A percentile compares a stretch with the other conserved stretches of the same genome.
Conservation (phyloP, 805 yeast species). For the Ogataea chonburiensis region DNA sequence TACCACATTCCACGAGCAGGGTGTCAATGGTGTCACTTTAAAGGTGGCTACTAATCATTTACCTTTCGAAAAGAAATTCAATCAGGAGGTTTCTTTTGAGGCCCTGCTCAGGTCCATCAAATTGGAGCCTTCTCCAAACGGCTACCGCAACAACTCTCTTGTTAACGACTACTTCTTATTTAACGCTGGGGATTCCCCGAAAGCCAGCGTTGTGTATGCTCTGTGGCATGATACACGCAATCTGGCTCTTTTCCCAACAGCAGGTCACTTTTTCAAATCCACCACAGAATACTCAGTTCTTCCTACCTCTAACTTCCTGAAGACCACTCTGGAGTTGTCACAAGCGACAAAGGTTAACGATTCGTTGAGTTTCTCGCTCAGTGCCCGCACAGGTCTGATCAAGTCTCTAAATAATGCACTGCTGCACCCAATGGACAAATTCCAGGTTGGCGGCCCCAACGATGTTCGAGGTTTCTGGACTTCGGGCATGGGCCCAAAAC, state of each 20-base stretch:
- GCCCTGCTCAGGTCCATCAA: constrained; percentile 42
- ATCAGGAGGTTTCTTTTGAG: constrained; percentile 52
- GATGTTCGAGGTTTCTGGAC: constrained; percentile 52
- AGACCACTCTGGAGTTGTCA: constrained; percentile 41
- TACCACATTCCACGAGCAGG: constrained; percentile 44
- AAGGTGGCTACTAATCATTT: constrained; percentile 38
- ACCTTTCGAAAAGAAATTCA: constrained; percentile 29
- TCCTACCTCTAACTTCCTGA: constrained; percentile 38
- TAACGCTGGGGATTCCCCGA: constrained; percentile 47
- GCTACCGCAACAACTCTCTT: constrained; percentile 31
- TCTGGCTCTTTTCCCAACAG: constrained; percentile 41
- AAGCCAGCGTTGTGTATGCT: constrained; percentile 43
- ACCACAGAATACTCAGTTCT: constrained; percentile 28
- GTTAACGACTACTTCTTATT: constrained; percentile 33
- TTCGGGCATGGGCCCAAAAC: constrained; percentile 57
- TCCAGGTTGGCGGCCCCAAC: constrained; percentile 59
- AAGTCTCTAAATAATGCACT: constrained; percentile 18
- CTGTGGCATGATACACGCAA: constrained; percentile 45
- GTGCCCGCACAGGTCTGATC: constrained; percentile 30
- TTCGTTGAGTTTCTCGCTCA: constrained; percentile 23
- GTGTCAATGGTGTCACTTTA: constrained; percentile 42
- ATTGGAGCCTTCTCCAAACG: constrained; percentile 22
- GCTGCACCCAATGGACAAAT: constrained; percentile 48
- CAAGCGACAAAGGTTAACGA: constrained; percentile 28
- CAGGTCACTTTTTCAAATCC: constrained; percentile 39